Base-by-base conservation (phyloP, 1,284 basidiomycete genomes). In the Sphaerobolus stellatus region DNA sequence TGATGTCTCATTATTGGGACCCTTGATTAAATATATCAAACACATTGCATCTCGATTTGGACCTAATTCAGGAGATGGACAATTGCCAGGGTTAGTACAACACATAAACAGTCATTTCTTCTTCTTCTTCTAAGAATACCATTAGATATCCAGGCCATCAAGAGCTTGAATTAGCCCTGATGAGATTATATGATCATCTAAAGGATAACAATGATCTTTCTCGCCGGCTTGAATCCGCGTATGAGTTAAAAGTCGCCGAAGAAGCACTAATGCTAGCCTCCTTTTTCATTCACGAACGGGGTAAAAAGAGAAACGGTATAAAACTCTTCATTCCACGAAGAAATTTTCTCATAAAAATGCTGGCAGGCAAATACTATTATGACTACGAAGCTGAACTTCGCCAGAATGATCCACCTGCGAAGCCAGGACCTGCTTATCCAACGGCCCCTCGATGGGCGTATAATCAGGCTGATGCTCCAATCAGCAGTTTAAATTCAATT, bases 281-380 rank as follows among this genome's bases (percentile, higher is more conserved):
- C n/a, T 64, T 61, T 36, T 61, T 64, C 51, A 59, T 64, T n/a
- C 53, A 59, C 29, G 62, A 64, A 33, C 62, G 62, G 2, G 62
- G 62, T 13, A 57, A 50, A 22, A 33, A n/a, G 14, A 40, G 57
- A n/a, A 48, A 48, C 24, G 46, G 46, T 48, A 29, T 14, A 24
- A 18, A 16, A 16, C 4, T 4, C 31, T 14, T 16, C 3, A 7
- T 48, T 31, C 14, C 46, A 28, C 16, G 43, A 45, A 3, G 5
- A 20, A 27, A 18, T 13, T 45, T 6, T 3, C 16, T 45, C n/a
- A n/a, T n/a, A n/a, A n/a, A 3, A 38, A n/a, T 7, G 7, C 36
- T 3, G 5, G 46, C 50, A 20, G 56, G 61, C 43, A 58, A 54
- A 5, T 61, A 62, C 33, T 64, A 61, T 46, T 64, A 56, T 50